phyloP scores from a whole-genome alignment of 1,139 yeast genomes.

The Nakaseomyces delphensis region DNA sequence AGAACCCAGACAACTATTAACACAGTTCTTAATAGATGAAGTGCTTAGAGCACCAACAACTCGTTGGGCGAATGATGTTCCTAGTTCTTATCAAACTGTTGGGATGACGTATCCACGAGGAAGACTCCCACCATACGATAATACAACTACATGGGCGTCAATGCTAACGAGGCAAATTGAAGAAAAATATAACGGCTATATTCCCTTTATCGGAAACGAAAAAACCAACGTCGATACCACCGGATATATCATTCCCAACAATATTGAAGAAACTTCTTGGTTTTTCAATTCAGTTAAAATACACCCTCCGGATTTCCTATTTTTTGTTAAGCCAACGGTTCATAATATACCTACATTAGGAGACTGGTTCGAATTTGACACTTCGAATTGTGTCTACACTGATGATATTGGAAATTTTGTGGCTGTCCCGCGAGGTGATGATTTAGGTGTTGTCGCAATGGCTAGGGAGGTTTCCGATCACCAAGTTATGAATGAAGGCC shows the following conservation, averaged over 20 bases:
- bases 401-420: slow-evolving; percentile 3
- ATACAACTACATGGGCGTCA: slow-evolving; percentile 1
- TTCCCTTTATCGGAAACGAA: neutral
- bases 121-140: slow-evolving; percentile 1
- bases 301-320: slow-evolving; percentile 3
- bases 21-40: slow-evolving; percentile 1
- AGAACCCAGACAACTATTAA: neutral
- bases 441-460: neutral
- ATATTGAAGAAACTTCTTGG: slow-evolving; percentile 1
- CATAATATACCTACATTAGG: neutral
- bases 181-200: slow-evolving; percentile 1
- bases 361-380: slow-evolving; percentile 3
- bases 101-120: slow-evolving; percentile 3
- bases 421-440: slow-evolving; percentile 3
- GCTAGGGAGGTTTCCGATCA: neutral
- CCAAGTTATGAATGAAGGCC: neutral
- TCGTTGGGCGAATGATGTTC: slow-evolving; percentile 2
- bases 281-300: slow-evolving; percentile 1
- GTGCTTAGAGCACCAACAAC: neutral
- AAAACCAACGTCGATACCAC: neutral
- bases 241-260: slow-evolving; percentile 1
- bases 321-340: neutral
- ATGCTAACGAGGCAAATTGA: neutral
- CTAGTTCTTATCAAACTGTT: neutral
- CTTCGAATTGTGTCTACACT: neutral